These are phyloP conservation scores for Rhododendron molle DNA, from an alignment of 148 eudicot genomes.

Conservation along the genomic window DNA sequence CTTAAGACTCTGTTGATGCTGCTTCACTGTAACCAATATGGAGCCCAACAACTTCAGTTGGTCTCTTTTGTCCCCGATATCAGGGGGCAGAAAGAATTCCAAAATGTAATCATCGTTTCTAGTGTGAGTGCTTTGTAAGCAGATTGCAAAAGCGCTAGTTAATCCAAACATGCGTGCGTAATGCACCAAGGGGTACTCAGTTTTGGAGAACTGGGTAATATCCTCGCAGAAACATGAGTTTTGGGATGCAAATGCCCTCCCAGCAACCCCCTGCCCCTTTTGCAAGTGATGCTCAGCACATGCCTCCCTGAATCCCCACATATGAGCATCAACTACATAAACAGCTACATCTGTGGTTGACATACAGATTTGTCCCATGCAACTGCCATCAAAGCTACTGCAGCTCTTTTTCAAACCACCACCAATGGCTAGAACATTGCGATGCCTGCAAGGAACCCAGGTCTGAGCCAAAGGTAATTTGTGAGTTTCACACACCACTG, in stretches of 20 bases:
- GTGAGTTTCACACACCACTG: conserved; percentile 80
- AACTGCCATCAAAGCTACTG: conserved; percentile 90
- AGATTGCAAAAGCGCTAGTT: conserved; percentile 70
- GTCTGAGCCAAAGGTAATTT: conserved; percentile 93
- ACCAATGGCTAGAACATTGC: conserved; percentile 73
- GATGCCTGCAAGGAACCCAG: conserved; percentile 92
- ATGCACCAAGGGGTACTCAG: conserved; percentile 87
- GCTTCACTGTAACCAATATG: conserved; percentile 44
- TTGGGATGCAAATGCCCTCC: conserved; percentile 66
- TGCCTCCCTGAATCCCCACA: conserved; percentile 96
- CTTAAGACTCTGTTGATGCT: conserved; percentile 61
- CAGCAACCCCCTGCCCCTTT: conserved; percentile 93
- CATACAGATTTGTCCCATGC: conserved; percentile 93
- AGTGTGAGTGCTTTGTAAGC: conserved; percentile 71
- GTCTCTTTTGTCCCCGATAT: conserved; percentile 32
- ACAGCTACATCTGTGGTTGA: conserved; percentile 88
- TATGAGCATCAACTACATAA: conserved; percentile 80
- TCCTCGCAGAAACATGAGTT: conserved; percentile 70
- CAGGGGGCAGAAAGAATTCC: conserved; percentile 80
- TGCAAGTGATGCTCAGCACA: conserved; percentile 94
- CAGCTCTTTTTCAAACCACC: conserved; percentile 84
- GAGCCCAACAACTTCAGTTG: conserved; percentile 58
- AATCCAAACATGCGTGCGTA: conserved; percentile 90
- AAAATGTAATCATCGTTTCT: conserved; percentile 83
- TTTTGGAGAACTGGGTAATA: conserved; percentile 64